These are phyloP conservation scores for Zelopaecilomyces penicillatus DNA, from an alignment of 2,329 filamentous ascomycete genomes.

Conservation along the genomic window DNA sequence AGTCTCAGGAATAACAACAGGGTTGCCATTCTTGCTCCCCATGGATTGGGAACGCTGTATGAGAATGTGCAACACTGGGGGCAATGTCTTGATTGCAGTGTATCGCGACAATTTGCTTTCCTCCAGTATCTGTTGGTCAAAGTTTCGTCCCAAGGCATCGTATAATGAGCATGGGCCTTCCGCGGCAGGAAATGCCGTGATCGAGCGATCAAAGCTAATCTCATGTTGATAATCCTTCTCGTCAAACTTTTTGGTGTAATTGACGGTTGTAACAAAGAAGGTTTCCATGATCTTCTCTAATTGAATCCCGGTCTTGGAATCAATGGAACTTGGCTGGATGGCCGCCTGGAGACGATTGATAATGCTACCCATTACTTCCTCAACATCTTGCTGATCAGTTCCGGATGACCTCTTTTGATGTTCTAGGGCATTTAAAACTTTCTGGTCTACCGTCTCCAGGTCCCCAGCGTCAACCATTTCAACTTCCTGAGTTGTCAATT, in stretches of 20 bases:
- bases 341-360: slow-evolving; percentile 86
- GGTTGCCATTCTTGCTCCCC: slow-evolving; percentile 65
- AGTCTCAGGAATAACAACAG: slow-evolving; percentile 69
- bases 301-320: slow-evolving; percentile 61
- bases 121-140: slow-evolving; percentile 69
- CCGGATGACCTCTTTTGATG: slow-evolving; percentile 39
- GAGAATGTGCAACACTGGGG: slow-evolving; percentile 80
- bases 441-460: slow-evolving; percentile 34
- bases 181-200: slow-evolving; percentile 50
- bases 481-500: slow-evolving; percentile 13
- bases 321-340: slow-evolving; percentile 62
- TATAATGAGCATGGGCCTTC: slow-evolving; percentile 58
- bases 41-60: slow-evolving; percentile 77
- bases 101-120: slow-evolving; percentile 55
- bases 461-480: slow-evolving; percentile 24
- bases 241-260: slow-evolving; percentile 47
- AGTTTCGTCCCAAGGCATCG: slow-evolving; percentile 74
- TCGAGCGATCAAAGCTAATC: slow-evolving; percentile 52
- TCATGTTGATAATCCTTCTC: slow-evolving; percentile 32
- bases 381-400: slow-evolving; percentile 83
- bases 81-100: slow-evolving; percentile 64
- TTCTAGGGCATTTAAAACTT: slow-evolving; percentile 37
- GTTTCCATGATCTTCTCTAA: slow-evolving; percentile 69
- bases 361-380: slow-evolving; percentile 89
- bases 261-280: slow-evolving; percentile 55